Conservation (phyloP, 306 rosid genomes). For the Castanea crenata region DNA sequence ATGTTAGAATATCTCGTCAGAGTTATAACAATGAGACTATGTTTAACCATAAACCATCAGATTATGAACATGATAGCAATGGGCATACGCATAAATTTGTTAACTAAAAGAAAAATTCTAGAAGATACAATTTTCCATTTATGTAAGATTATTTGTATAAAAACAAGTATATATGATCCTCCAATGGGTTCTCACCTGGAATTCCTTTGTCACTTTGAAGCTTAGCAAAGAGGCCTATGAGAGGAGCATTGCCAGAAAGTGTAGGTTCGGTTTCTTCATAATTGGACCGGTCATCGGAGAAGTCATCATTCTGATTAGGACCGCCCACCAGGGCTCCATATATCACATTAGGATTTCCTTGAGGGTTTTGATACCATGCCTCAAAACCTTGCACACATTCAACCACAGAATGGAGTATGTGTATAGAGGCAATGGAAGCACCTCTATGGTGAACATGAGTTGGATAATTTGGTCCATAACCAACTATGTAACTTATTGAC, state of each 20-base stretch:
- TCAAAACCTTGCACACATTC: conserved; percentile 84
- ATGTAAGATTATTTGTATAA: no score
- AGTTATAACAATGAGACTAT: neutral
- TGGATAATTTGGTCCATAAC: conserved; percentile 72
- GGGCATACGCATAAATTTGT: no score
- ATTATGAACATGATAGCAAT: neutral
- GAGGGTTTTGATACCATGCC: conserved; percentile 51
- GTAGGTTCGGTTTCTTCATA: conserved; percentile 94
- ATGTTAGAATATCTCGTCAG: no score
- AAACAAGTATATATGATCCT: neutral
- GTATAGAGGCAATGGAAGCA: conserved; percentile 64
- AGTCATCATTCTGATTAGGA: conserved; percentile 60
- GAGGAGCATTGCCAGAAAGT: conserved; percentile 70
- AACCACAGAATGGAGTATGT: conserved; percentile 32
- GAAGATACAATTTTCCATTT: no score
- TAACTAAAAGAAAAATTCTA: no score
- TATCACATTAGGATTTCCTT: conserved; percentile 64
- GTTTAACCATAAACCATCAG: neutral
- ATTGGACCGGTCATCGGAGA: conserved; percentile 64
- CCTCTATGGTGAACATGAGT: conserved; percentile 80
- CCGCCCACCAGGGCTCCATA: conserved; percentile 86
- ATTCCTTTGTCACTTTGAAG: conserved; percentile 55
- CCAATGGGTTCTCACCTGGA: conserved; percentile 26
- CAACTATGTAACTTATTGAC: conserved; percentile 69
- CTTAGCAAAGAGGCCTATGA: conserved; percentile 75